A percentile compares a stretch with the other conserved stretches of the same genome.
These are phyloP conservation scores for Cytospora piceae DNA, from an alignment of 2,329 filamentous ascomycete species.

Conservation along the genomic window DNA sequence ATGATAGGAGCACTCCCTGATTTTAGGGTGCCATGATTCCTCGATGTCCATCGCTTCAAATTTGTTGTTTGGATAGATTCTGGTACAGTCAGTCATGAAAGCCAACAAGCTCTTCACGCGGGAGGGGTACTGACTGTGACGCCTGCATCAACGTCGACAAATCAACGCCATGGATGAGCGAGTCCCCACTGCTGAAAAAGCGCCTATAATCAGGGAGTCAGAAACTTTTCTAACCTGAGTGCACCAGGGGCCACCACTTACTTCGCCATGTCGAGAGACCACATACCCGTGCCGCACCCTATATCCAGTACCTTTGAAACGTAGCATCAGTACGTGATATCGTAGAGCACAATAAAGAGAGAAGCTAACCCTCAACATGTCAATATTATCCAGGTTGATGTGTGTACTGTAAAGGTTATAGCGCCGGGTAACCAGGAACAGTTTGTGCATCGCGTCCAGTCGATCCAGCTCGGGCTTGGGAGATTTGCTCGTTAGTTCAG, in stretches of 20 bases:
- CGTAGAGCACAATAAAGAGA: not conserved
- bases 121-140: conserved; percentile 6
- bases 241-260: conserved; percentile 48
- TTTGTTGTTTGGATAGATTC: conserved; percentile 70
- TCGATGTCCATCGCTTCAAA: conserved; percentile 80
- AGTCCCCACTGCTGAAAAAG: conserved; percentile 5
- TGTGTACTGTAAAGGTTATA: conserved; percentile 24
- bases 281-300: conserved; percentile 88
- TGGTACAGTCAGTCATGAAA: conserved; percentile 40
- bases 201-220: conserved; percentile 13
- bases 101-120: not conserved
- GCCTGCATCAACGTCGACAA: conserved; percentile 26
- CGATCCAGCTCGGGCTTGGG: conserved; percentile 59
- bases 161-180: conserved; percentile 19
- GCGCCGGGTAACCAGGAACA: conserved; percentile 57
- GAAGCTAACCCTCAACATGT: conserved; percentile 9
- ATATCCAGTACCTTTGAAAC: conserved; percentile 59
- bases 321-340: not conserved
- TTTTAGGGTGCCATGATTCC: conserved; percentile 62
- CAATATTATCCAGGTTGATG: conserved; percentile 14
- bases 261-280: conserved; percentile 85
- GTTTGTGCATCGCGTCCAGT: conserved; percentile 65
- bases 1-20: conserved; percentile 67
- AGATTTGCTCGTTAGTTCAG: conserved; percentile 19
- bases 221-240: conserved; percentile 7